Evolutionary conservation across 2,329 filamentous ascomycete species (phyloP), one percentile per base, ranked within the genome.

Genomic region (Colletotrichum magnum): DNA sequence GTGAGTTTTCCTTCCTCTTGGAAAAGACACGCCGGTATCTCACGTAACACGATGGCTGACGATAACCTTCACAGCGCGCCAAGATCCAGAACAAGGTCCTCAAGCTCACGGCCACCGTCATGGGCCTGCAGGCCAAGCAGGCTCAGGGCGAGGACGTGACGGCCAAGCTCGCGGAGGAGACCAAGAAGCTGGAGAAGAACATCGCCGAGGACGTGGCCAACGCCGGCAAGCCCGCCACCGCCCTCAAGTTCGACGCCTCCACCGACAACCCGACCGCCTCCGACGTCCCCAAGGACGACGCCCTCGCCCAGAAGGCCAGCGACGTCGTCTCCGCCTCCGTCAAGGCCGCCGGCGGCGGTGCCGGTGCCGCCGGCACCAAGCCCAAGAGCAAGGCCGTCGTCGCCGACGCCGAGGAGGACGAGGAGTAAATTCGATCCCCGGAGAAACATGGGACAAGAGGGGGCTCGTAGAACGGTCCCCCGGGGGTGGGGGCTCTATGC

Each of bases 1-100:
- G 82, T 81, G 73, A 54, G 72, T 26, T 26, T 28, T 41, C 21
- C 21, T 24, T 24, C 21, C 18, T 18, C 18, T 18, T 18, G 18
- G 18, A 18, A 18, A 18, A 18, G 1, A 26, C 10, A 43, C 12
- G 18, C 4, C 18, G n/a, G 5, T 21, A 5, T 21, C 15, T 9
- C 7, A 18, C 2, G 47, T n/a, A 45, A 18, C 21, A 45, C 12
- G 6, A 7, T 16, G 6, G 39, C 48, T 50, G 26, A 65, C 61
- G 16, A 21, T 5, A 4, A 2, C 9, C 4, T 36, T 4, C 15
- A 41, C 60, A 85, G 83, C 81, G 82, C 64, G 86, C 85, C 74
- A 88, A 88, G 79, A 88, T 84, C 68, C 87, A 87, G 83, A 89
- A 88, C 83, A 89, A 89, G 79, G 85, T 89, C 15, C 77, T 89